Percentiles rank a stretch among this genome's conserved stretches.
Evolutionary conservation across 176 grass and related monocot species (phyloP).

Genomic region (sorghum (Sorghum bicolor)): Sorghum_bicolor_NCBIv3 NC_012871.2:59827501-59828000

Average conservation of each 20-base stretch:
- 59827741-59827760: conserved; percentile 51
- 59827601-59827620: conserved; percentile 57
- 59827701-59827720: conserved; percentile 64
- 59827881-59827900: conserved; percentile 88
- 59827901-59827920: conserved; percentile 90
- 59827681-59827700: conserved; percentile 77
- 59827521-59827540: conserved; percentile 59
- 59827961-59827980: conserved; percentile 28
- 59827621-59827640: conserved; percentile 42
- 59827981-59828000: conserved; percentile 83
- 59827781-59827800: conserved; percentile 92
- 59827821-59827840: conserved; percentile 84
- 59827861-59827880: conserved; percentile 91
- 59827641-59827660: conserved; percentile 47
- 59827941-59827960: conserved; percentile 72
- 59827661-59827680: conserved; percentile 46
- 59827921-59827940: conserved; percentile 60
- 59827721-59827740: conserved; percentile 63
- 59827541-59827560: conserved; percentile 29
- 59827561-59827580: conserved; percentile 69
- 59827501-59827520: conserved; percentile 50
- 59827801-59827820: conserved; percentile 88
- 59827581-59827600: conserved; percentile 59
- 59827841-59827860: conserved; percentile 49
- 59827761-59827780: conserved; percentile 56